phyloP scores from a whole-genome alignment of 352 stramenopile species.

The Globisporangium spiculum region DNA sequence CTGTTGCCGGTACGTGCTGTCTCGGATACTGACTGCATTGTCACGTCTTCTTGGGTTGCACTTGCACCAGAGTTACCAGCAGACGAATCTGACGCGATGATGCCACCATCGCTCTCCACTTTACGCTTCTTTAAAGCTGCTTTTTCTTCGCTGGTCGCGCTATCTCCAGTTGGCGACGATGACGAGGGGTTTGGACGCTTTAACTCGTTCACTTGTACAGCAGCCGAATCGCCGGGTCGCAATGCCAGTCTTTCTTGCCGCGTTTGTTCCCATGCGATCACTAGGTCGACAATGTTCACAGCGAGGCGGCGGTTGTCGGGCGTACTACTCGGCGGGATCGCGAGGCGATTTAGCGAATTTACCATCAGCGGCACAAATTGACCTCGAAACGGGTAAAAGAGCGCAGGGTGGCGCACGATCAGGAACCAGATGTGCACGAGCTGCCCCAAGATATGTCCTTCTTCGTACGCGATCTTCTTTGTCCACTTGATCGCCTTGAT shows the following conservation, averaged over 20 bases:
- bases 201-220: slow-evolving; percentile 12
- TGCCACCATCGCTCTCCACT: slow-evolving; percentile 25
- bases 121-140: slow-evolving; percentile 43
- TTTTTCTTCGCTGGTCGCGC: slow-evolving; percentile 7
- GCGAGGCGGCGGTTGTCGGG: slow-evolving; percentile 92
- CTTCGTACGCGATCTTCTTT: slow-evolving; percentile 97
- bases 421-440: slow-evolving; percentile 98
- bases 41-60: slow-evolving; percentile 12
- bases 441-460: slow-evolving; percentile 93
- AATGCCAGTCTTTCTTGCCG: slow-evolving; percentile 61
- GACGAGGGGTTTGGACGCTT: slow-evolving; percentile 16
- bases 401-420: slow-evolving; percentile 91
- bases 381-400: slow-evolving; percentile 92
- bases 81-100: slow-evolving; percentile 20
- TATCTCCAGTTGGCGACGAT: background rate
- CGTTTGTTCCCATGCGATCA: slow-evolving; percentile 95
- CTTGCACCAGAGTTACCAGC: slow-evolving; percentile 7
- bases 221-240: slow-evolving; percentile 2
- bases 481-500: slow-evolving; percentile 97
- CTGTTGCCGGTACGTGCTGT: slow-evolving; percentile 23
- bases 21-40: slow-evolving; percentile 13
- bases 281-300: slow-evolving; percentile 94
- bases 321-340: slow-evolving; percentile 91
- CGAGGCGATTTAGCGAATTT: slow-evolving; percentile 94
- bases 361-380: slow-evolving; percentile 97